Evolutionary conservation across 2,329 filamentous ascomycete genomes (phyloP), one percentile per base, ranked within the genome.

Genomic region (Knufia petricola): DNA sequence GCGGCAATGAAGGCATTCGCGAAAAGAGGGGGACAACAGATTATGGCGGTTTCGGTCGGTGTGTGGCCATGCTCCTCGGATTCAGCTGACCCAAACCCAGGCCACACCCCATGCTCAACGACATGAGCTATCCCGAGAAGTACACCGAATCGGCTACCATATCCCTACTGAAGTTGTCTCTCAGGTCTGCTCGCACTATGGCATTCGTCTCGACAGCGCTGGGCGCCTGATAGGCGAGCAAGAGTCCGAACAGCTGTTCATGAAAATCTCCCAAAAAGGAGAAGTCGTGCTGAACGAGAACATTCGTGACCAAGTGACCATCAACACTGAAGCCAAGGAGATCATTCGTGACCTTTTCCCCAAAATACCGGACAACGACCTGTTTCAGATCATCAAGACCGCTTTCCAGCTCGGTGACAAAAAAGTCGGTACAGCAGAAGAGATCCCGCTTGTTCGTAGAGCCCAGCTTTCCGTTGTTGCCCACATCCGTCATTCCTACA

Each of bases 271-370:
- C 42, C 51, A 55, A 37, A 56, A 56, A 37, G 51, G 45, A 20
- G 17, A 46, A 26, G 50, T 48, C 19, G 49, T 46, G 40, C 49
- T 37, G 47, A 49, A 54, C 12, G 55, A 57, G 50, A 49, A 53
- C 32, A 38, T 32, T 13, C 52, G 53, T 48, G 56, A 58, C 42
- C 58, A 71, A 62, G 61, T 68, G 26, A 72, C 69, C 12, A 71
- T 75, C 42, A 75, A 76, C 51, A 71, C 74, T n/a, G 72, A 79
- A 58, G 75, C 79, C 43, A 68, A 72, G 51, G 72, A 74, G 46
- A 75, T 77, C 9, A 74, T 83, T 43, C 74, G 69, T 52, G 79
- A 82, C 58, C 65, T 82, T 23, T 82, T 81, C 55, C 78, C 79
- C 3, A 78, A 75, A 51, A 81, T 82, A 21, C 79, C 78, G 2